Base-by-base conservation (phyloP, 768 basidiomycete genomes). In the Auricularia auricula-judae region DNA sequence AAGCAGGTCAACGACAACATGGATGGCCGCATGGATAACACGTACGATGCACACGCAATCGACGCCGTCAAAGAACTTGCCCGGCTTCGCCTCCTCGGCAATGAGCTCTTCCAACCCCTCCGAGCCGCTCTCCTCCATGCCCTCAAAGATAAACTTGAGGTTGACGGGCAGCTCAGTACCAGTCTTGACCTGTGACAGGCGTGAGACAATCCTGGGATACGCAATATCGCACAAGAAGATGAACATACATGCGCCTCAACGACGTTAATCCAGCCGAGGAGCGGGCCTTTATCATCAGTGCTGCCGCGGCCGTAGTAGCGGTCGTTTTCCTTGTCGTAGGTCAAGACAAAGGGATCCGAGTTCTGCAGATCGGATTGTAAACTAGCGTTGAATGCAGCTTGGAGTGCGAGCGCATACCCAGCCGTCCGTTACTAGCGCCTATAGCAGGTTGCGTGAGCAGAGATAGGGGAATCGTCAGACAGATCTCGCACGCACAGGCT, bases 101-200 rank as follows among this genome's bases (percentile, higher is more conserved):
- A 98, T 91, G 54, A 96, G 83, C 39, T 91, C 89, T 70, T 97
- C 94, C 12, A 98, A 81, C 1, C 94, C 93, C 69, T 91, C 90
- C 51, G 88, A 91, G 4, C 94, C 95, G 66, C 82, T 88, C 78
- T 98, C 96, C 74, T 98, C 96, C 95, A 97, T 98, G 3, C 91
- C 95, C 74, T 98, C 96, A 70, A 98, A 94, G 79, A 90, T 92
- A 79, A 91, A 86, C 67, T 85, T 84, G 64, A 98, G 75, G 73
- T 98, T 97, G 34, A 98, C 91, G 1, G 95, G 95, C 21, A 97
- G 81, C 42, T 84, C 82, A 54, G 85, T 77, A 29, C 82, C 79
- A 42, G 64, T 85, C 77, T 61, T 82, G 76, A 65, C 56, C 29
- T 69, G 56, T 51, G 18, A 4, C 21, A 51, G 18, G 4, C 47